Evolutionary conservation across 805 yeast genomes (phyloP), one percentile per base, ranked within the genome.

Genomic region (Hanseniaspora mollemarum): DNA sequence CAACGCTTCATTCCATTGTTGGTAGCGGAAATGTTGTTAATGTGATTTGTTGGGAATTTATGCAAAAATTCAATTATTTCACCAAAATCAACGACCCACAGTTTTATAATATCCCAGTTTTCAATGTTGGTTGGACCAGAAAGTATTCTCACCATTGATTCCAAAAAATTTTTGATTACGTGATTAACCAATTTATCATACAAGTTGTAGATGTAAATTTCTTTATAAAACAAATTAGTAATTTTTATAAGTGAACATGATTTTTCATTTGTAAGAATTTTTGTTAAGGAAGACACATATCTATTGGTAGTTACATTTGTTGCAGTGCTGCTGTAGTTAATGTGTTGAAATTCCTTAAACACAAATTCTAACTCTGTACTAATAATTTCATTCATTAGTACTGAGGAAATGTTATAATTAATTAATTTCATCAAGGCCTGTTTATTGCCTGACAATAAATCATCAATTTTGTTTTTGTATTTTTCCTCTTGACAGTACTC

Each of bases 291-390:
- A 5, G 67, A 62, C 61, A 83, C 75, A 58, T 84, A 88, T 45
- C 79, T 66, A 40, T 38, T 94, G 83, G 55, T 81, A 79, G 55
- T 81, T 6, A 22, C 90, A 26, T 77, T 78, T 2, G 82, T 84
- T n/a, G 72, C 71, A 26, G 74, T 77, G 33, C 71, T 68, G 26
- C 71, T 70, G 95, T 96, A 87, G 62, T 85, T 82, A 41, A 79
- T 76, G 56, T 80, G 81, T 9, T 73, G 67, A 73, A 92, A 80
- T 59, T 87, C 95, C 56, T 92, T 72, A 94, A 95, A 88, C 4
- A 82, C 74, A 52, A 79, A 75, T 25, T 76, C 78, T 44, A 81
- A 64, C 55, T 84, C 87, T 22, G 66, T 59, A 18, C 77, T 75
- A 19, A 84, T 72, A 15, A 64, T 58, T 56, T 83, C 80, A 22